These are phyloP conservation scores for Komagataea norvegica DNA, from an alignment of 1,139 yeast genomes.

Conservation along the genomic window DNA sequence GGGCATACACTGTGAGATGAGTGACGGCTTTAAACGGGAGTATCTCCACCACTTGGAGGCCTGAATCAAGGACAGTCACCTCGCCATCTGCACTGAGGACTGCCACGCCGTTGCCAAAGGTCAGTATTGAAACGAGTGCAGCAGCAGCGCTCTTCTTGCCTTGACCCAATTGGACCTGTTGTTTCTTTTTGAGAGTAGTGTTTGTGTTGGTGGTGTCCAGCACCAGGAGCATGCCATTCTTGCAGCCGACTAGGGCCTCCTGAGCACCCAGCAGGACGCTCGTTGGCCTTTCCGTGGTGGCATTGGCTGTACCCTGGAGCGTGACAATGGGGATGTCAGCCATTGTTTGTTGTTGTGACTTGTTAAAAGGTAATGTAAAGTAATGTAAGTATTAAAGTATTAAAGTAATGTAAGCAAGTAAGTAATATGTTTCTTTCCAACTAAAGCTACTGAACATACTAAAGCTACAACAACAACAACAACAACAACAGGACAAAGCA, in stretches of 20 bases:
- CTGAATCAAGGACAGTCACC: constrained; percentile 11
- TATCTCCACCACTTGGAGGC: constrained; percentile 13
- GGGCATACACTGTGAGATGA: constrained; percentile 6
- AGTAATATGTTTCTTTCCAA: background rate
- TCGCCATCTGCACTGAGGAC: constrained; percentile 1
- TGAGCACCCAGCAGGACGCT: background rate
- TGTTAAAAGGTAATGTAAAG: too few relatives aligned
- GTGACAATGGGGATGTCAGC: background rate
- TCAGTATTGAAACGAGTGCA: background rate
- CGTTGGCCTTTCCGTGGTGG: background rate
- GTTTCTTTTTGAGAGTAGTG: background rate
- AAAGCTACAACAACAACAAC: too few relatives aligned
- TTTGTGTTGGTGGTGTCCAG: background rate
- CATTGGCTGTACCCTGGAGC: background rate
- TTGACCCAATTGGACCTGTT: too few relatives aligned
- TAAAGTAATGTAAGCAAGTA: background rate
- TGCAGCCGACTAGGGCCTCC: background rate
- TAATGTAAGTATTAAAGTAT: too few relatives aligned
- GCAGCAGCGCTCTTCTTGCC: too few relatives aligned
- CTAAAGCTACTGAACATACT: too few relatives aligned
- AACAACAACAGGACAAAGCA: too few relatives aligned
- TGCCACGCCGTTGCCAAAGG: background rate
- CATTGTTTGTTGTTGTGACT: background rate
- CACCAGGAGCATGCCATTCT: background rate
- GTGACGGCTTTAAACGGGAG: constrained; percentile 19